phyloP scores from a whole-genome alignment of 176 grass and related monocot genomes.

The Ananas comosus region DNA sequence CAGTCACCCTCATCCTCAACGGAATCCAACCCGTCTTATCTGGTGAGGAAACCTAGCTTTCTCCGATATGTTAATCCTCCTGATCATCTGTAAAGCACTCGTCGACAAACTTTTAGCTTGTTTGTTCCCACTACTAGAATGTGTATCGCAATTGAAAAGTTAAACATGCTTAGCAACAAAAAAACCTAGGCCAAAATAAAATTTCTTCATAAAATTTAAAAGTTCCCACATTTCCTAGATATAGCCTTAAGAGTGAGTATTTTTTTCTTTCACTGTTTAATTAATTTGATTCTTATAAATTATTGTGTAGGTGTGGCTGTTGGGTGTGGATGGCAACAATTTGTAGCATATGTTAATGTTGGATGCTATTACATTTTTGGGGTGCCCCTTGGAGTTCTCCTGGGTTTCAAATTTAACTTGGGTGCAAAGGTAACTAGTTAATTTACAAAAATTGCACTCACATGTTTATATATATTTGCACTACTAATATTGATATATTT shows the following conservation, averaged over 20 bases:
- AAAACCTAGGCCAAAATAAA: too few relatives aligned
- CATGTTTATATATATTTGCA: too few relatives aligned
- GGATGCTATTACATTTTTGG: conserved; percentile 57
- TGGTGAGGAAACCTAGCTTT: conserved; percentile 18
- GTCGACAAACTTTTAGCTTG: too few relatives aligned
- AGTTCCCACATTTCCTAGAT: too few relatives aligned
- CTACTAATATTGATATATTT: too few relatives aligned
- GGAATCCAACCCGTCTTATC: conserved; percentile 63
- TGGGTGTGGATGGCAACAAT: conserved; percentile 65
- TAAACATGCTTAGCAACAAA: too few relatives aligned
- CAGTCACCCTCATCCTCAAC: conserved; percentile 41
- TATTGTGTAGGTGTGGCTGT: conserved; percentile 41
- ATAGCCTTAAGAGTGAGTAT: too few relatives aligned
- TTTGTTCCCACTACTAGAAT: too few relatives aligned
- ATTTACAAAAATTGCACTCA: conserved; percentile 12
- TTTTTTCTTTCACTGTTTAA: neutral
- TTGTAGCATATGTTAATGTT: conserved; percentile 64
- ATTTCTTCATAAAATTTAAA: too few relatives aligned
- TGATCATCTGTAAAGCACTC: neutral
- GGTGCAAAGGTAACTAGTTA: conserved; percentile 36
- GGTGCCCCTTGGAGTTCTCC: conserved; percentile 31
- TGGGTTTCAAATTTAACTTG: conserved; percentile 40
- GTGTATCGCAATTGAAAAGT: too few relatives aligned
- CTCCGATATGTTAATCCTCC: neutral
- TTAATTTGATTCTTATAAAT: too few relatives aligned